A percentile compares a stretch with the other conserved stretches of the same genome.
Conservation (phyloP, 345 rosid species). For the Corymbia maculata region DNA sequence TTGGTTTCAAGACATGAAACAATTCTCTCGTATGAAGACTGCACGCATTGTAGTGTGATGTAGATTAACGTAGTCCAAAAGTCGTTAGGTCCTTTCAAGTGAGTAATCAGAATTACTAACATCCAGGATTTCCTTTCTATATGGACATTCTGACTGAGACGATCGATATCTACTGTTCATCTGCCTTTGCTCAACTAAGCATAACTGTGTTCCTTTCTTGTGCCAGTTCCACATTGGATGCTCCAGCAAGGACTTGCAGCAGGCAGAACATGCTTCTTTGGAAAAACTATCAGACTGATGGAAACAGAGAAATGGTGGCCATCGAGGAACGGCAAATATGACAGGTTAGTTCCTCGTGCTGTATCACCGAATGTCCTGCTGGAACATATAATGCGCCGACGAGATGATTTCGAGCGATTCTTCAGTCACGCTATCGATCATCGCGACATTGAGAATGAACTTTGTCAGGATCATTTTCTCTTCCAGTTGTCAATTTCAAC, state of each 20-base stretch:
- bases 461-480: constrained; percentile 15
- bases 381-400: constrained; percentile 4
- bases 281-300: constrained; percentile 26
- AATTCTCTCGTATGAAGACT: too few relatives aligned
- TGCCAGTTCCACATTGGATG: not conserved
- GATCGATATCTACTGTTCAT: not conserved
- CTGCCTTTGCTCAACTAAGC: not conserved
- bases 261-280: constrained; percentile 23
- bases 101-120: not conserved
- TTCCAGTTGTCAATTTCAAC: too few relatives aligned
- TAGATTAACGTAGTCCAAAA: not conserved
- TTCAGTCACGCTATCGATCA: too few relatives aligned
- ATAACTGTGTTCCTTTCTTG: not conserved
- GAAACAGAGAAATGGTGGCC: constrained; percentile 38
- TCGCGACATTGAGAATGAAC: not conserved
- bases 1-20: too few relatives aligned
- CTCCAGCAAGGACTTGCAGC: constrained; percentile 31
- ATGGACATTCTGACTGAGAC: not conserved
- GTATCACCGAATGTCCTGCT: not conserved
- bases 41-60: not conserved
- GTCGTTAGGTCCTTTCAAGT: not conserved
- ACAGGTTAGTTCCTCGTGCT: constrained; percentile 28
- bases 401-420: not conserved
- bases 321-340: constrained; percentile 23
- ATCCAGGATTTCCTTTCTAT: not conserved